These are phyloP conservation scores for Lagerstroemia fauriei DNA, from an alignment of 441 rosid genomes.

Conservation along the genomic window DNA sequence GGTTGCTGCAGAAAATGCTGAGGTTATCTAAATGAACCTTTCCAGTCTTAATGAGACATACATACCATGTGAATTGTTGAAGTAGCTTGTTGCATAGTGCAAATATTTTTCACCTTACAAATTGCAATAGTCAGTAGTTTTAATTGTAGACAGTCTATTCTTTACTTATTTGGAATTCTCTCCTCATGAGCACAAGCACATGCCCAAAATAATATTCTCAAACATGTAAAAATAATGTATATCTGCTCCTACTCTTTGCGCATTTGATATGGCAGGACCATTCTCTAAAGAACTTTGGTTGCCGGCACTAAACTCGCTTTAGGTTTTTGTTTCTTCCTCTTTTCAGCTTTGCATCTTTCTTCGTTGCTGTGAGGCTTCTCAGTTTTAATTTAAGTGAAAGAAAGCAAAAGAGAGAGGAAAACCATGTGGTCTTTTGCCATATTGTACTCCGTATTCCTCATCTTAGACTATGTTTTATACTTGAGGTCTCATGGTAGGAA, in stretches of 20 bases:
- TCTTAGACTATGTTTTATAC: neutral
- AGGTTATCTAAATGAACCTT: constrained; percentile 39
- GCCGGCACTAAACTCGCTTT: neutral
- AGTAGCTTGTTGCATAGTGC: neutral
- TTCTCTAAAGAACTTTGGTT: neutral
- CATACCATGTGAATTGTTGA: neutral
- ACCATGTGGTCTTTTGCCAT: neutral
- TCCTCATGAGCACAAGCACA: neutral
- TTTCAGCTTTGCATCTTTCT: neutral
- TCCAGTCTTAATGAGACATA: neutral
- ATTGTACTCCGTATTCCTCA: neutral
- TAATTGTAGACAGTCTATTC: neutral
- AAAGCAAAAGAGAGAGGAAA: neutral
- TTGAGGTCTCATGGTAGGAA: neutral
- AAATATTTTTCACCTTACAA: neutral
- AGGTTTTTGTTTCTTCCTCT: neutral
- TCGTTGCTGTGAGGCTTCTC: neutral
- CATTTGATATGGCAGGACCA: neutral
- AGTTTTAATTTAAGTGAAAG: neutral
- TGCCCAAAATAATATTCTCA: neutral
- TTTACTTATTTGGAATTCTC: neutral
- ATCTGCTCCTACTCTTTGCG: too few relatives aligned
- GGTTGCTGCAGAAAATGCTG: constrained; percentile 42
- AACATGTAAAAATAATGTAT: too few relatives aligned
- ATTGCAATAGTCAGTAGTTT: neutral